Percentiles rank a stretch among this genome's conserved stretches.
These are phyloP conservation scores for Xylariomycetidae sp. DNA, from an alignment of 2,329 filamentous ascomycete species.

Conservation along the genomic window DNA sequence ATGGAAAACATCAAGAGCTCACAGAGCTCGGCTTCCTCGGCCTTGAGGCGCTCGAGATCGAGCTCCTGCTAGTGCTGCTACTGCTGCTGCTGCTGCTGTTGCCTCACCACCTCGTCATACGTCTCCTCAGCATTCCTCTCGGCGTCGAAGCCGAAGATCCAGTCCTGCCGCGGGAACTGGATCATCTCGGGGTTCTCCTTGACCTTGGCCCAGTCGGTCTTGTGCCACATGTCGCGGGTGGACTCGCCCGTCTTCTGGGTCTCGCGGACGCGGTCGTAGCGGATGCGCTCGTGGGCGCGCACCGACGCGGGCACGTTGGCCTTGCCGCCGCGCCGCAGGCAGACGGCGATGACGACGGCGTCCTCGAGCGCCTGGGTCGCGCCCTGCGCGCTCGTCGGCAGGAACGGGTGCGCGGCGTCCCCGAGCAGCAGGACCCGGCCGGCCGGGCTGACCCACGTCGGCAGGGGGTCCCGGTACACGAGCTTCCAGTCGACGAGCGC, in stretches of 20 bases:
- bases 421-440: constrained; percentile 42
- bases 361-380: constrained; percentile 49
- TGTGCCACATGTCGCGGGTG: constrained; percentile 50
- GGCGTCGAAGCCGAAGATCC: constrained; percentile 48
- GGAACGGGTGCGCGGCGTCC: constrained; percentile 46
- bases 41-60: too few relatives aligned
- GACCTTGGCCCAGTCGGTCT: constrained; percentile 47
- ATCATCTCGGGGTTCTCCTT: constrained; percentile 43
- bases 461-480: constrained; percentile 44
- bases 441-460: constrained; percentile 42
- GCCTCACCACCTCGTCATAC: constrained; percentile 30
- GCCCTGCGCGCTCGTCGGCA: constrained; percentile 44
- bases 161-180: constrained; percentile 44
- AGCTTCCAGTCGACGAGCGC: constrained; percentile 46
- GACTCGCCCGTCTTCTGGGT: constrained; percentile 48
- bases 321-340: constrained; percentile 33
- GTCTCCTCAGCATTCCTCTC: constrained; percentile 38
- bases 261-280: constrained; percentile 42
- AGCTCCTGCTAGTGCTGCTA: too few relatives aligned
- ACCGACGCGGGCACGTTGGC: constrained; percentile 34
- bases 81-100: too few relatives aligned
- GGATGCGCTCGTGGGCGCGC: constrained; percentile 39
- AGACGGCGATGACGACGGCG: constrained; percentile 43
- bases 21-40: too few relatives aligned
- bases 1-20: too few relatives aligned